Percentiles rank a stretch among this genome's conserved stretches.
Evolutionary conservation across 495 filamentous ascomycete genomes (phyloP).

Genomic region (Tetracladium setigerum): DNA sequence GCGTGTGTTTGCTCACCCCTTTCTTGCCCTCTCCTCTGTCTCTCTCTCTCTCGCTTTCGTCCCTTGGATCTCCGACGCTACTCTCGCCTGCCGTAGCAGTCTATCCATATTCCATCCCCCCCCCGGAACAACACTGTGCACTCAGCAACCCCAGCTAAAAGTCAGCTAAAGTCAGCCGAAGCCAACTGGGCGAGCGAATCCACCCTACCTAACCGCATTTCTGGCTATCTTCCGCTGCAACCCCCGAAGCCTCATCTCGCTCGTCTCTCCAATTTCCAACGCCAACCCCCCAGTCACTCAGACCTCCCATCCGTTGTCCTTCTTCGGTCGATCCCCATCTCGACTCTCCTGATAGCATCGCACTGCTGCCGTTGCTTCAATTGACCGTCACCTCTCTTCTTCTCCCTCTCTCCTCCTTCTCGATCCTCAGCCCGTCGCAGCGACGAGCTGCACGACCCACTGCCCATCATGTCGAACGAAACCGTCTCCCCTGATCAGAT

Average conservation of each 20-base stretch:
- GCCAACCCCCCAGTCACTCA: conserved; percentile 6
- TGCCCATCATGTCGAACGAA: conserved; percentile 35
- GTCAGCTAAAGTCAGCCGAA: conserved; percentile 13
- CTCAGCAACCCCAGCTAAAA: conserved; percentile 4
- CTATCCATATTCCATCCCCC: no score
- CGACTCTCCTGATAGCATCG: conserved; percentile 19
- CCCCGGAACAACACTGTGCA: no score
- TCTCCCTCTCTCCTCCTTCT: conserved; percentile 17
- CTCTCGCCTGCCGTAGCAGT: no score
- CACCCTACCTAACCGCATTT: conserved; percentile 8
- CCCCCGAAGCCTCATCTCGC: conserved; percentile 1
- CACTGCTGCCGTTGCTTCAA: not conserved
- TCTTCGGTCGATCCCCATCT: conserved; percentile 20
- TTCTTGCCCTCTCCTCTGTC: no score
- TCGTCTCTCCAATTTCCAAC: conserved; percentile 17
- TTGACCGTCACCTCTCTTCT: not conserved
- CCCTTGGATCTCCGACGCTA: no score
- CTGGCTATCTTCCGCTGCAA: conserved; percentile 3
- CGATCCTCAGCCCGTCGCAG: conserved; percentile 11
- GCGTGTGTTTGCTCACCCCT: no score
- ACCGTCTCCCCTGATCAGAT: conserved; percentile 50
- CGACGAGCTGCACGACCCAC: conserved; percentile 13
- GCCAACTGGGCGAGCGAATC: conserved; percentile 18
- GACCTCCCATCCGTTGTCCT: conserved; percentile 13
- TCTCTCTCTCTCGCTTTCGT: no score